Evolutionary conservation across 1,284 basidiomycete genomes (phyloP).

Genomic region (Puccinia coronata): DNA sequence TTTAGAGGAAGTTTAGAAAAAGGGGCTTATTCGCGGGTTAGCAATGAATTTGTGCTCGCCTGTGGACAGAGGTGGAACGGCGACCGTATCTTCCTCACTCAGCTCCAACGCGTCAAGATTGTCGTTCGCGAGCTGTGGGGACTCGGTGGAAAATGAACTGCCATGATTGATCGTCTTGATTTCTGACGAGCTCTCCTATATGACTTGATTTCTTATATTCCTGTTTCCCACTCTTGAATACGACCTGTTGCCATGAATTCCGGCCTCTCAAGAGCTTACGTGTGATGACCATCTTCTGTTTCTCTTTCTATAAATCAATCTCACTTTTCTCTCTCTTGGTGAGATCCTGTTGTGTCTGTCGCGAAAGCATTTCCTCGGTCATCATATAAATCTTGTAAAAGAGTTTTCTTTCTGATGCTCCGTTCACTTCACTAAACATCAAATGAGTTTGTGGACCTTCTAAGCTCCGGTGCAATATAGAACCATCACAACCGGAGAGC

Average conservation of each 20-base stretch:
- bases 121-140: constrained; percentile 41
- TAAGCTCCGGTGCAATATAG: too few species aligned
- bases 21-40: not conserved
- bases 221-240: not conserved
- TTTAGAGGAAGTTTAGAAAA: not conserved
- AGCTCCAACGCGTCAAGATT: constrained; percentile 20
- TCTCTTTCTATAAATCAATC: not conserved
- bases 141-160: constrained; percentile 15
- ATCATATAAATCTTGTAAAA: too few species aligned
- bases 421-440: too few species aligned
- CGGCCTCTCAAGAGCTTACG: not conserved
- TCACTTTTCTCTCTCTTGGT: not conserved
- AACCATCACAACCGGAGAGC: too few species aligned
- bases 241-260: not conserved
- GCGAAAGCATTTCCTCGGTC: not conserved
- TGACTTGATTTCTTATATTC: not conserved
- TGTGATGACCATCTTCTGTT: not conserved
- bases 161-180: too few species aligned
- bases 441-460: too few species aligned
- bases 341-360: not conserved
- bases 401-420: too few species aligned
- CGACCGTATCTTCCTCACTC: constrained; percentile 33
- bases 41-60: not conserved
- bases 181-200: too few species aligned
- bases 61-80: constrained; percentile 21